Conservation (phyloP, 257 asterid genomes). For the Solanum arcanum region DNA sequence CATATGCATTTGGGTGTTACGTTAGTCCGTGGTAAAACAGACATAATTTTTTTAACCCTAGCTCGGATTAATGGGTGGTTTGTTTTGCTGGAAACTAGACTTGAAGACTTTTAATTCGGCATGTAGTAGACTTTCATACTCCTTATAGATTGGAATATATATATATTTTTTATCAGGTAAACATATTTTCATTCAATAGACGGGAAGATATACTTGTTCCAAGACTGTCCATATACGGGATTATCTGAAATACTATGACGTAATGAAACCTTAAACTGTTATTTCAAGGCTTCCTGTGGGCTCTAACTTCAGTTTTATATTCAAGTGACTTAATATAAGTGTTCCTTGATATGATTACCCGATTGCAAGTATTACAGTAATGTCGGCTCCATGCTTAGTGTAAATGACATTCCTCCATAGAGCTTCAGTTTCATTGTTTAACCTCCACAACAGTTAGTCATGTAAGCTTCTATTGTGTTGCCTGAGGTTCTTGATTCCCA, state of each 20-base stretch:
- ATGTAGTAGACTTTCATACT: no score
- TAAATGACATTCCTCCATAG: not conserved
- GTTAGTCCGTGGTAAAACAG: not conserved
- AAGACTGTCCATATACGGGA: not conserved
- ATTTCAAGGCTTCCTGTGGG: not conserved
- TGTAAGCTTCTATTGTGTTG: not conserved
- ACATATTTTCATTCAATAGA: not conserved
- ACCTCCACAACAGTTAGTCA: not conserved
- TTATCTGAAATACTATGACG: not conserved
- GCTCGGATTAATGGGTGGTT: not conserved
- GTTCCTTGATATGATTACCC: not conserved
- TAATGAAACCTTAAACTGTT: not conserved
- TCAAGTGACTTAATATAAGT: not conserved
- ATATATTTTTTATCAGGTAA: not conserved
- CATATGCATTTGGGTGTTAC: not conserved
- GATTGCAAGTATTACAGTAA: not conserved
- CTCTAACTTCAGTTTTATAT: not conserved
- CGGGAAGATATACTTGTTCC: not conserved
- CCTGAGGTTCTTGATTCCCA: not conserved
- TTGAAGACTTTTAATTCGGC: not conserved
- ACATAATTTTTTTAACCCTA: not conserved
- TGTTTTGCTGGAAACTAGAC: not conserved
- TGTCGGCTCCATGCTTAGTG: not conserved
- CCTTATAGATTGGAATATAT: not conserved
- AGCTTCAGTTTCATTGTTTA: not conserved